These are phyloP conservation scores for Myxozyma monticola DNA, from an alignment of 805 yeast species.

Conservation along the genomic window DNA sequence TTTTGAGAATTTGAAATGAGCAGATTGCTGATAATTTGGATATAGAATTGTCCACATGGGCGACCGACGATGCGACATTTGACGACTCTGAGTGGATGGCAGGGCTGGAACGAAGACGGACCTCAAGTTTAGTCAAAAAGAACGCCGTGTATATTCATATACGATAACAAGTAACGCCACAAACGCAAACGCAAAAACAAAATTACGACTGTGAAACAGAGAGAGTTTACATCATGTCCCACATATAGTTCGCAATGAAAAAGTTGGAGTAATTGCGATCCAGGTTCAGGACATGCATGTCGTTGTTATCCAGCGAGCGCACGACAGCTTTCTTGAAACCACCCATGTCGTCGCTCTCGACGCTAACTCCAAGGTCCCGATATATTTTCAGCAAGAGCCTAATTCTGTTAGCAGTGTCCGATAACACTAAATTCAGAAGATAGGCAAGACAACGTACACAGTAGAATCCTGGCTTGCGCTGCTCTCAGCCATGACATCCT, in stretches of 20 bases:
- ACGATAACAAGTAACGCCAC: no score
- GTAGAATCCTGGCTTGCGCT: constrained; percentile 28
- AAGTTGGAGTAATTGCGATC: constrained; percentile 58
- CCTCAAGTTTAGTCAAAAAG: neutral
- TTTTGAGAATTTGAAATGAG: neutral
- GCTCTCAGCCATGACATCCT: constrained; percentile 24
- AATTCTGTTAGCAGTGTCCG: no score
- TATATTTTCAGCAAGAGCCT: constrained; percentile 27
- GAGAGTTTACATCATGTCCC: constrained; percentile 53
- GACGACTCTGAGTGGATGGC: constrained; percentile 47
- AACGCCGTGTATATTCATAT: neutral
- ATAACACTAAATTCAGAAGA: no score
- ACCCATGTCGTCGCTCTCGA: constrained; percentile 24
- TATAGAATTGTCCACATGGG: constrained; percentile 78
- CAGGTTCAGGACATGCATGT: constrained; percentile 25
- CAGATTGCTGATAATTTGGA: neutral
- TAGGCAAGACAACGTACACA: constrained; percentile 9
- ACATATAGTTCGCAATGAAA: constrained; percentile 69
- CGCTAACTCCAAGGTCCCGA: constrained; percentile 27
- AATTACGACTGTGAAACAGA: no score
- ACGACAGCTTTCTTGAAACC: constrained; percentile 25
- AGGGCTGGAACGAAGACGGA: constrained; percentile 16
- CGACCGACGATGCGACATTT: constrained; percentile 95
- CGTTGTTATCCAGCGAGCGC: constrained; percentile 27
- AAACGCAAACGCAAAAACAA: no score